Base-by-base conservation (phyloP, 1,139 yeast species). In the Sporopachydermia cereana region DNA sequence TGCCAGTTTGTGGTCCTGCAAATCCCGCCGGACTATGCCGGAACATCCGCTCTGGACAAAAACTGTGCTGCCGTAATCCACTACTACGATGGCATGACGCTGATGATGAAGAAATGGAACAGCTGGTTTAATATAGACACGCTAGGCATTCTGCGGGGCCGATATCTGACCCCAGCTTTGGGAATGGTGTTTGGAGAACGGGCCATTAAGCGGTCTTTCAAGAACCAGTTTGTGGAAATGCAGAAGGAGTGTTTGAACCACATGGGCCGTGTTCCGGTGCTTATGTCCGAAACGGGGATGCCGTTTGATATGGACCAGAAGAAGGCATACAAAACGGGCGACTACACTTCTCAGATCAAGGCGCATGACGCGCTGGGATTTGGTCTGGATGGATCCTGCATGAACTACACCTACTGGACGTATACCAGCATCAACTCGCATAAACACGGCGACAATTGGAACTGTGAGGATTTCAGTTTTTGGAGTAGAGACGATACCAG, bases 281-380 rank as follows among this genome's bases (percentile, higher is more conserved):
- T 89, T 39, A 77, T 91, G 70, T 79, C 95, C 1, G 98, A 89
- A 61, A 88, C 91, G n/a, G 98, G 98, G 2, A 84, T 89, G 80
- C 97, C 98, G 2, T 86, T 80, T 60, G 96, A 91, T 60, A 84
- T 89, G 95, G 91, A 89, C 58, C 71, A 74, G 48, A 82, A 81
- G 54, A 66, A 64, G 42, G 84, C 96, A 0, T 88, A 75, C 56
- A 57, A 59, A 1, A 71, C 69, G 46, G 86, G 89, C 1, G 74
- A 77, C 50, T 88, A 77, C 57, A 62, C 69, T 12, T 72, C 85
- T 1, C 97, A 89, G 57, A 80, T 84, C 2, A 68, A 75, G 3
- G 96, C 96, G 0, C 65, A 85, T 61, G 96, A 89, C 65, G 95
- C 96, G 0, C 61, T 88, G 43, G 71, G 80, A 23, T 74, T 67